A percentile compares a stretch with the other conserved stretches of the same genome.
These are phyloP conservation scores for Ramalina intermedia DNA, from an alignment of 495 filamentous ascomycete species.

Conservation along the genomic window DNA sequence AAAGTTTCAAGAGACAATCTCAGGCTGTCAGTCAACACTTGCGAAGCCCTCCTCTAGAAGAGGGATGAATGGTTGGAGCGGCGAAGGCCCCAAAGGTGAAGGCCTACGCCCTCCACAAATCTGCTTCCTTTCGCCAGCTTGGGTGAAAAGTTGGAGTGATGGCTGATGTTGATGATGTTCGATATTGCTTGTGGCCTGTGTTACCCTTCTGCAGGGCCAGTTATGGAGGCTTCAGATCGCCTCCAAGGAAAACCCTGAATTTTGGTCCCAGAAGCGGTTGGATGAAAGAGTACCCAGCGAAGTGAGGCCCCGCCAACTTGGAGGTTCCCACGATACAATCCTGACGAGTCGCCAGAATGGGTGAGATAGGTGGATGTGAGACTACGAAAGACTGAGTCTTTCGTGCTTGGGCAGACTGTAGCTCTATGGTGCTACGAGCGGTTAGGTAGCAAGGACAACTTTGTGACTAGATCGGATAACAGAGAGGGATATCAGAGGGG, in stretches of 20 bases:
- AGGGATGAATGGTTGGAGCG: not conserved
- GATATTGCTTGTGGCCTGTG: not conserved
- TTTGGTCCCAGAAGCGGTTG: constrained; percentile 89
- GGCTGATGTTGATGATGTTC: not conserved
- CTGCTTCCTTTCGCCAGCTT: constrained; percentile 9
- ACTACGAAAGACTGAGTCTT: constrained; percentile 15
- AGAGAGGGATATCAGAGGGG: no score
- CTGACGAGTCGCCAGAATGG: constrained; percentile 16
- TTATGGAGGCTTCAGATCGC: constrained; percentile 98
- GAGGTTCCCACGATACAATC: constrained; percentile 33
- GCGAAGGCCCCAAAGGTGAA: constrained; percentile 3
- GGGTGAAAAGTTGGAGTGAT: not conserved
- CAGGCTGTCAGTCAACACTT: not conserved
- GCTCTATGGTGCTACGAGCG: no score
- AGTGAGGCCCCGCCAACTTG: constrained; percentile 96
- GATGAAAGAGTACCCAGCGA: constrained; percentile 61
- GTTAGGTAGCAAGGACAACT: no score
- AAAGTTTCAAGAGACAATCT: not conserved
- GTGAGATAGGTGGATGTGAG: not conserved
- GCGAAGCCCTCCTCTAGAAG: not conserved
- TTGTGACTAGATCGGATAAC: no score
- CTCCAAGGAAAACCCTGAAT: constrained; percentile 84
- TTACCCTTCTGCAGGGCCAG: constrained; percentile 27
- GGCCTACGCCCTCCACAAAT: constrained; percentile 9
- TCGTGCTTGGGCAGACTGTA: constrained; percentile 5